Evolutionary conservation across 768 basidiomycete genomes (phyloP).

Genomic region (Tricholoma matsutake): DNA sequence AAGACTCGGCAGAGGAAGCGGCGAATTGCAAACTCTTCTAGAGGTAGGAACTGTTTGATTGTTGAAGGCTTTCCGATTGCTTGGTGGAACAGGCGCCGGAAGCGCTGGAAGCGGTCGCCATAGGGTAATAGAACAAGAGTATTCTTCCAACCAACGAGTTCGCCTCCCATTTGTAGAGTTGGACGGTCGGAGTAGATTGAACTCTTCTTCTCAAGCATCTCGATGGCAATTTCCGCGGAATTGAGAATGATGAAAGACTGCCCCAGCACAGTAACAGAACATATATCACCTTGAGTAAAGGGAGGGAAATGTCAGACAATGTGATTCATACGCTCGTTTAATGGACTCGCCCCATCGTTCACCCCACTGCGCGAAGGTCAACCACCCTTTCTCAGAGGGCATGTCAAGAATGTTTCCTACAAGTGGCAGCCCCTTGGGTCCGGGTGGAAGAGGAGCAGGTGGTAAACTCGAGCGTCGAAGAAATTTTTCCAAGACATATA

Average conservation of each 20-base stretch:
- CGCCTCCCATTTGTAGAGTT: conserved; percentile 48
- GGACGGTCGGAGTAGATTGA: conserved; percentile 70
- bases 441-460: conserved; percentile 40
- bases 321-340: not conserved
- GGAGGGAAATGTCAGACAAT: not conserved
- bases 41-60: conserved; percentile 40
- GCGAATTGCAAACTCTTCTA: conserved; percentile 45
- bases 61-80: conserved; percentile 43
- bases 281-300: conserved; percentile 48
- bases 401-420: conserved; percentile 55
- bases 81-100: conserved; percentile 49
- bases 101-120: conserved; percentile 53
- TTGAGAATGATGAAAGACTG: conserved; percentile 59
- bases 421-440: conserved; percentile 51
- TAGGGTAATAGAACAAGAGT: conserved; percentile 55
- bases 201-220: conserved; percentile 67
- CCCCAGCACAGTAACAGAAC: conserved; percentile 56
- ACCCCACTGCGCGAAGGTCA: conserved; percentile 50
- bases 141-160: conserved; percentile 57
- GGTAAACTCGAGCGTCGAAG: conserved; percentile 17
- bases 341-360: conserved; percentile 44
- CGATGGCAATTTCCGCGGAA: conserved; percentile 45
- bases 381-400: conserved; percentile 48
- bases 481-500: conserved; percentile 34
- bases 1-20: conserved; percentile 47